phyloP scores from a whole-genome alignment of 2,329 filamentous ascomycete genomes.

The Scedosporium apiospermum region DNA sequence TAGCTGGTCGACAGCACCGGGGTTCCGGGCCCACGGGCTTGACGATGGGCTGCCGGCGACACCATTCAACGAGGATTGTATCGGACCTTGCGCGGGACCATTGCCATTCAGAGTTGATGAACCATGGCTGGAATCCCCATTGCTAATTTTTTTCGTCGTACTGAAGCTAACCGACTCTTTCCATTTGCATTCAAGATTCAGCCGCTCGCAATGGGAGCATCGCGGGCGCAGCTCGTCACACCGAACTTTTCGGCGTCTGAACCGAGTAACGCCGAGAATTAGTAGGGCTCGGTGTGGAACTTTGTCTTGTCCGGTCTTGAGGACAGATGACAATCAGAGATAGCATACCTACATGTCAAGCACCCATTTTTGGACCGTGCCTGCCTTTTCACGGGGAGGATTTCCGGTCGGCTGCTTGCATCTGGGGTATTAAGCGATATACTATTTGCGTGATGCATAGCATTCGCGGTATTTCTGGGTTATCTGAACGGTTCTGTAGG shows the following conservation, averaged over 20 bases:
- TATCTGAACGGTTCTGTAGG: no score
- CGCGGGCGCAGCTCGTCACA: slow-evolving; percentile 9
- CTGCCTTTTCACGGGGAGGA: neutral
- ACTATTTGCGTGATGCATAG: neutral
- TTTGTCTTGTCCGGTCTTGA: neutral
- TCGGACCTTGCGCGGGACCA: neutral
- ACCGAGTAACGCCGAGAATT: neutral
- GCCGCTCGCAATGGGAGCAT: slow-evolving; percentile 10
- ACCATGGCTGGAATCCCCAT: neutral
- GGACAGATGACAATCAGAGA: neutral
- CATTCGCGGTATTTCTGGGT: neutral
- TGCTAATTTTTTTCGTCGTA: neutral
- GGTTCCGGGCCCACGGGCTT: neutral
- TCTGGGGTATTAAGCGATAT: no score
- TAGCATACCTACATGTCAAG: neutral
- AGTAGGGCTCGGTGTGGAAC: neutral
- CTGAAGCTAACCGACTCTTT: neutral
- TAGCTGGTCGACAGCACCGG: slow-evolving; percentile 26
- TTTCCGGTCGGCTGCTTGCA: neutral
- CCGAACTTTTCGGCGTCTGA: slow-evolving; percentile 8
- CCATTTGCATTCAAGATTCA: slow-evolving; percentile 10
- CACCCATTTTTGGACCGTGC: neutral
- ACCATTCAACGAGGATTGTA: neutral
- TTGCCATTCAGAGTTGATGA: neutral
- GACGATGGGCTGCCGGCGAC: neutral